Conservation (phyloP, 805 yeast species). For the Suhomyces kilbournensis region DNA sequence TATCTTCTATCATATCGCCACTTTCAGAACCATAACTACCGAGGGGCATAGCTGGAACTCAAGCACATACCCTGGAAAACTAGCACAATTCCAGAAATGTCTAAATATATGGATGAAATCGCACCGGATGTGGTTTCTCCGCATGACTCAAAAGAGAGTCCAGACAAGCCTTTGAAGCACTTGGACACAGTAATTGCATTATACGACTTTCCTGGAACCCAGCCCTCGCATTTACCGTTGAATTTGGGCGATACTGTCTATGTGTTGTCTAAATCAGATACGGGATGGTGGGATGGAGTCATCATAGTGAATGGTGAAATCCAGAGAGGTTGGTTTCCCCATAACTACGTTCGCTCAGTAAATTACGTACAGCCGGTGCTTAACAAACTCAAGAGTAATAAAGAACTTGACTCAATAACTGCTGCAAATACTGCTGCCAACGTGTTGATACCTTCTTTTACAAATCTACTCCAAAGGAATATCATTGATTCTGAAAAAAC, state of each 20-base stretch:
- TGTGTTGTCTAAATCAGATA: constrained; percentile 59
- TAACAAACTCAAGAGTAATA: constrained; percentile 34
- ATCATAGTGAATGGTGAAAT: constrained; percentile 35
- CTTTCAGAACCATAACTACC: not conserved
- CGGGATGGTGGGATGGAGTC: constrained; percentile 91
- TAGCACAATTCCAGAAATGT: not conserved
- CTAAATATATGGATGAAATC: constrained; percentile 30
- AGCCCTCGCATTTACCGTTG: constrained; percentile 50
- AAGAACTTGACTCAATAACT: constrained; percentile 41
- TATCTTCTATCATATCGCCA: not conserved
- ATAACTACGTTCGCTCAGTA: constrained; percentile 51
- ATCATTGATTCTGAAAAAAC: constrained; percentile 31
- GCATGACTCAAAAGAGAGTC: constrained; percentile 17
- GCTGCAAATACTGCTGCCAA: constrained; percentile 48
- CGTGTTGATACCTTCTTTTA: constrained; percentile 41
- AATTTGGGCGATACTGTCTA: constrained; percentile 66
- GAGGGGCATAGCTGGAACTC: not conserved
- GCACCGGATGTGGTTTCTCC: constrained; percentile 41
- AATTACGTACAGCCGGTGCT: constrained; percentile 42
- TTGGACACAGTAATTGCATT: constrained; percentile 59
- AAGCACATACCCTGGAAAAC: not conserved
- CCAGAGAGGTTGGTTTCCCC: constrained; percentile 84
- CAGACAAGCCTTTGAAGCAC: constrained; percentile 31
- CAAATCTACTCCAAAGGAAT: constrained; percentile 35
- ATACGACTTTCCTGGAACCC: constrained; percentile 53